phyloP scores from a whole-genome alignment of 257 asterid species.

The Ophiorrhiza pumila region DNA sequence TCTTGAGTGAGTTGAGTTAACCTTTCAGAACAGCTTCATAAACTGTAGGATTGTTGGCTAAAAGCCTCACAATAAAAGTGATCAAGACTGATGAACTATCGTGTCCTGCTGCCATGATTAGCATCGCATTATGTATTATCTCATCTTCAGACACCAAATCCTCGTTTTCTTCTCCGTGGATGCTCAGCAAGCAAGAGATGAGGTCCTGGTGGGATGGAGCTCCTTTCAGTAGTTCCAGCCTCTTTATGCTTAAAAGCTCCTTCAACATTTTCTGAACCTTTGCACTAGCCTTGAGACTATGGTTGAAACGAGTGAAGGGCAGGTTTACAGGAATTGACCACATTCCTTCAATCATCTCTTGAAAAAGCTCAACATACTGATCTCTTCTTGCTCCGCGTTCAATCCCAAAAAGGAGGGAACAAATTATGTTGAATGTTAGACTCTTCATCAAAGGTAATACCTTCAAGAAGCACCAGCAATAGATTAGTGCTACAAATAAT shows the following conservation, averaged over 20 bases:
- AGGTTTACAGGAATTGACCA: conserved; percentile 66
- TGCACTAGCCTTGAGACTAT: conserved; percentile 61
- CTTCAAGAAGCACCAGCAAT: conserved; percentile 23
- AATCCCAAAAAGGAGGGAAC: conserved; percentile 62
- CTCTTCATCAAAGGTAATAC: conserved; percentile 68
- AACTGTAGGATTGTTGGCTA: conserved; percentile 44
- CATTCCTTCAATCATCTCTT: conserved; percentile 53
- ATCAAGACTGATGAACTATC: conserved; percentile 65
- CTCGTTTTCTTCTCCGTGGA: conserved; percentile 33
- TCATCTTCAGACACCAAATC: conserved; percentile 52
- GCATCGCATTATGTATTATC: conserved; percentile 55
- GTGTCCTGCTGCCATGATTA: conserved; percentile 63
- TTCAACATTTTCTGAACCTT: conserved; percentile 41
- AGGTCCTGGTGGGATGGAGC: conserved; percentile 58
- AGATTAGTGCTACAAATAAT: neutral
- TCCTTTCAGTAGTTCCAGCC: conserved; percentile 38
- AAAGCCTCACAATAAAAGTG: conserved; percentile 48
- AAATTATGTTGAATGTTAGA: conserved; percentile 69
- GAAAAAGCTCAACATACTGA: conserved; percentile 31
- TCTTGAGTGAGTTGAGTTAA: too few species aligned
- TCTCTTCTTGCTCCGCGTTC: conserved; percentile 51
- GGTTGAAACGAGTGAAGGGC: conserved; percentile 62
- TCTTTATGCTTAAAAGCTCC: conserved; percentile 46
- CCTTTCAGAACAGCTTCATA: conserved; percentile 57
- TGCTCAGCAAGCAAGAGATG: conserved; percentile 60